Percentiles rank a stretch among this genome's conserved stretches.
phyloP scores from a whole-genome alignment of 2,329 filamentous ascomycete genomes.

The Phaeosphaeriaceae sp. region DNA sequence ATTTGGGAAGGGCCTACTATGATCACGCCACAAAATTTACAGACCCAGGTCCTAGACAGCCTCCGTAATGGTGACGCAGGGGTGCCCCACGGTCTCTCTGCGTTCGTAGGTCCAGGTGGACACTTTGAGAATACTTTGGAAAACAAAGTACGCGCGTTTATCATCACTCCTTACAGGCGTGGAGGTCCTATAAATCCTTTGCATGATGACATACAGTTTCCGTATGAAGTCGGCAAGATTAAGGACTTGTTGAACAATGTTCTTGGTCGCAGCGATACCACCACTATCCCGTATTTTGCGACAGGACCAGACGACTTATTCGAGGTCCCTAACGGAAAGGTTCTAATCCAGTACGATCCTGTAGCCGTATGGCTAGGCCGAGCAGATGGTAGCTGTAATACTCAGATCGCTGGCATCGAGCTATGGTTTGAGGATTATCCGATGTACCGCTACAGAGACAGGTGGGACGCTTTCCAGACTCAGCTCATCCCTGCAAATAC shows the following conservation, averaged over 20 bases:
- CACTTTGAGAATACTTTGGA: background rate
- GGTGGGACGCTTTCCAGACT: background rate
- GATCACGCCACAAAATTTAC: background rate
- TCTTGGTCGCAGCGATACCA: background rate
- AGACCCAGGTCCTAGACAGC: background rate
- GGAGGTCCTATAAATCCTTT: no score
- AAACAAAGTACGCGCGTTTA: slow-evolving; percentile 6
- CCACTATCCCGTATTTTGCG: background rate
- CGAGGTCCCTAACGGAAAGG: background rate
- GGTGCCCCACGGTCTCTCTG: background rate
- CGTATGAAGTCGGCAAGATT: background rate
- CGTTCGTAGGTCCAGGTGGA: slow-evolving; percentile 1
- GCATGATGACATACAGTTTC: background rate
- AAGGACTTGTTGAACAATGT: background rate
- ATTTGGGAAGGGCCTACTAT: slow-evolving; percentile 2
- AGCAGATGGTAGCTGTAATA: background rate
- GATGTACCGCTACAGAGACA: background rate
- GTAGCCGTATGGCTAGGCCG: background rate
- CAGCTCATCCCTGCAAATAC: background rate
- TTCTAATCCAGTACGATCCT: slow-evolving; percentile 6
- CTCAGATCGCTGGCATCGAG: background rate
- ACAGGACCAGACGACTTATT: background rate
- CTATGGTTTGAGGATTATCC: slow-evolving; percentile 1
- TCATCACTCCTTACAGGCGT: slow-evolving; percentile 1
- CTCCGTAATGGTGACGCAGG: background rate